Evolutionary conservation across 768 basidiomycete species (phyloP).

Genomic region (Suillus subalutaceus): DNA sequence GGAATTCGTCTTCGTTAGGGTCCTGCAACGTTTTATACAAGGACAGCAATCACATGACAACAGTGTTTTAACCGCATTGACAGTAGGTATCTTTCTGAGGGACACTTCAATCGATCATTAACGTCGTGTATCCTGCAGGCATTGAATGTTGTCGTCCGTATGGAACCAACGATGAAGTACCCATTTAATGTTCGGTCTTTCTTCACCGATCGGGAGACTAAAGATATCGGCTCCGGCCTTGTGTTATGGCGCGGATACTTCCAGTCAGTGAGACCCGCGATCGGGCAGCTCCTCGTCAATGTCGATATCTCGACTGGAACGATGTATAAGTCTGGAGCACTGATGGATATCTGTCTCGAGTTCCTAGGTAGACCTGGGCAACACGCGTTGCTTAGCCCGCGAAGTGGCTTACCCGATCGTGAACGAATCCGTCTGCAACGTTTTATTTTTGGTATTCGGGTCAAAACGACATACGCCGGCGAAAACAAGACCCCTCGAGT

Average conservation of each 20-base stretch:
- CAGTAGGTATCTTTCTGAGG: conserved; percentile 38
- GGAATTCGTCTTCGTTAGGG: conserved; percentile 40
- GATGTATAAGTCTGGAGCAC: conserved; percentile 69
- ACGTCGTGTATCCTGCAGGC: conserved; percentile 44
- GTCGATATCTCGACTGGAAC: conserved; percentile 78
- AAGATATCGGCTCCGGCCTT: conserved; percentile 61
- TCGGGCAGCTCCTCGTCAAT: conserved; percentile 68
- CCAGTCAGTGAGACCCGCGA: conserved; percentile 73
- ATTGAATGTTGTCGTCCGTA: conserved; percentile 73
- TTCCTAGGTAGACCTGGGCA: conserved; percentile 43
- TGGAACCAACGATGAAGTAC: conserved; percentile 68
- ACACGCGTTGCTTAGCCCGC: conserved; percentile 42
- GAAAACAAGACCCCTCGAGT: conserved; percentile 53
- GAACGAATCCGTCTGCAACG: conserved; percentile 55
- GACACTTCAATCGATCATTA: conserved; percentile 4
- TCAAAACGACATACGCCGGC: conserved; percentile 46
- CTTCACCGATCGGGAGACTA: conserved; percentile 60
- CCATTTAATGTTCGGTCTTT: conserved; percentile 79
- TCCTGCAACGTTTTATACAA: conserved; percentile 62
- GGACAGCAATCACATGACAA: conserved; percentile 74
- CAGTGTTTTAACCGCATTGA: conserved; percentile 66
- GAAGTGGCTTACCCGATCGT: conserved; percentile 48
- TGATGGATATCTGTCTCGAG: conserved; percentile 61
- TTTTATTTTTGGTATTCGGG: conserved; percentile 55
- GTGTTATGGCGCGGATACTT: conserved; percentile 82